Percentiles rank a stretch among this genome's conserved stretches.
Evolutionary conservation across 345 rosid genomes (phyloP).

Genomic region (Citrus inodora): DNA sequence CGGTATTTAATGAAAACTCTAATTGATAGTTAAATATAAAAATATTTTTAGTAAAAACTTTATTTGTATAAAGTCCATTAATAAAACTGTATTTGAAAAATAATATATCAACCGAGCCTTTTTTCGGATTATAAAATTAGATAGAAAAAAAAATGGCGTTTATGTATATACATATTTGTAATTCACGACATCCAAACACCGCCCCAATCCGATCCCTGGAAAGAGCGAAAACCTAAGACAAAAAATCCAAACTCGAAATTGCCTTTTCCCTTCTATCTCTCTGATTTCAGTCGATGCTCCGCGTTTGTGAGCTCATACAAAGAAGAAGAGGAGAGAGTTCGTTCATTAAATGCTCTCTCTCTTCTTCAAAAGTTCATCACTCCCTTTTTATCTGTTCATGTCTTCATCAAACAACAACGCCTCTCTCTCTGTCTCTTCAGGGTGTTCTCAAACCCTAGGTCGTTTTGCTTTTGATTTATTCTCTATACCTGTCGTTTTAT

Average conservation of each 20-base stretch:
- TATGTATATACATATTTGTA: not conserved
- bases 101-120: too few relatives aligned
- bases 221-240: not conserved
- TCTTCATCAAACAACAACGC: conserved; percentile 47
- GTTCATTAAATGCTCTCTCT: conserved; percentile 51
- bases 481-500: conserved; percentile 21
- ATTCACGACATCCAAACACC: not conserved
- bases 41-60: too few relatives aligned
- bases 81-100: too few relatives aligned
- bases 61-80: too few relatives aligned
- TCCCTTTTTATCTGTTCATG: conserved; percentile 53
- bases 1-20: too few relatives aligned
- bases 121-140: too few relatives aligned
- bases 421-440: conserved; percentile 36
- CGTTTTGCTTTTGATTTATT: conserved; percentile 18
- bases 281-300: conserved; percentile 38
- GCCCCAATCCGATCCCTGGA: not conserved
- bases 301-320: conserved; percentile 27
- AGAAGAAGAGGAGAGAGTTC: conserved; percentile 41
- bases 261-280: not conserved
- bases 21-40: too few relatives aligned
- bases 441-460: conserved; percentile 53
- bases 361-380: conserved; percentile 12
- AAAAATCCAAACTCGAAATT: not conserved
- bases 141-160: too few relatives aligned